phyloP scores from a whole-genome alignment of 768 basidiomycete genomes.

The Boletus sp. region DNA sequence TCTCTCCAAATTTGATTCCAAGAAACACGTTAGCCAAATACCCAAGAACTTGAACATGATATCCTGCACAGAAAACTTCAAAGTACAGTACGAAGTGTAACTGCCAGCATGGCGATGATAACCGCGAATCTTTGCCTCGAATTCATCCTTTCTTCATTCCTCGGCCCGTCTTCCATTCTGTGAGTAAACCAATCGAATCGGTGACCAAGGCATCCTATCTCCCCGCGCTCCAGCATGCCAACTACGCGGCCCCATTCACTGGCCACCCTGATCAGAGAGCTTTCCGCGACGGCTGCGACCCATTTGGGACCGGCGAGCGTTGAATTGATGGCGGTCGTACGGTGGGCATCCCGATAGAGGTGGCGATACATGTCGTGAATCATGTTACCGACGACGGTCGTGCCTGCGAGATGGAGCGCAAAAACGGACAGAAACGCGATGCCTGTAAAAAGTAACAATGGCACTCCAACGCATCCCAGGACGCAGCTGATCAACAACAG shows the following conservation, averaged over 20 bases:
- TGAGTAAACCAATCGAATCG: slow-evolving; percentile 61
- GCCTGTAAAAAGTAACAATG: slow-evolving; percentile 15
- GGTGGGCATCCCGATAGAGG: slow-evolving; percentile 40
- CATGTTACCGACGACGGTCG: slow-evolving; percentile 41
- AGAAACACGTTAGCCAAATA: no score
- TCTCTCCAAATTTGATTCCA: no score
- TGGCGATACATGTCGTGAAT: slow-evolving; percentile 51
- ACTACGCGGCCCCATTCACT: slow-evolving; percentile 49
- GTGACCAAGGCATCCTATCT: slow-evolving; percentile 36
- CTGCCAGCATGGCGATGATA: slow-evolving; percentile 11
- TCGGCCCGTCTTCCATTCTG: slow-evolving; percentile 38
- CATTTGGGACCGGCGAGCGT: slow-evolving; percentile 37
- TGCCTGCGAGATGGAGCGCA: slow-evolving; percentile 23
- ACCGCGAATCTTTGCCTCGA: slow-evolving; percentile 33
- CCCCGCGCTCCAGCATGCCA: slow-evolving; percentile 45
- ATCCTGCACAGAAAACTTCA: no score
- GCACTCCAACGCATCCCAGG: slow-evolving; percentile 11
- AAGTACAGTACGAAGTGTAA: background rate
- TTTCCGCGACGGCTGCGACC: slow-evolving; percentile 46
- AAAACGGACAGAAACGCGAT: slow-evolving; percentile 8
- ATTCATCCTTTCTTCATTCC: slow-evolving; percentile 44
- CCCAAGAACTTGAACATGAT: no score
- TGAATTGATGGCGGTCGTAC: slow-evolving; percentile 33
- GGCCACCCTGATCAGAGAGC: slow-evolving; percentile 48
- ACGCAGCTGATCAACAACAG: slow-evolving; percentile 31